Percentiles rank a stretch among this genome's conserved stretches.
Evolutionary conservation across 2,329 filamentous ascomycete species (phyloP).

Genomic region (Nigrograna mackinnonii): DNA sequence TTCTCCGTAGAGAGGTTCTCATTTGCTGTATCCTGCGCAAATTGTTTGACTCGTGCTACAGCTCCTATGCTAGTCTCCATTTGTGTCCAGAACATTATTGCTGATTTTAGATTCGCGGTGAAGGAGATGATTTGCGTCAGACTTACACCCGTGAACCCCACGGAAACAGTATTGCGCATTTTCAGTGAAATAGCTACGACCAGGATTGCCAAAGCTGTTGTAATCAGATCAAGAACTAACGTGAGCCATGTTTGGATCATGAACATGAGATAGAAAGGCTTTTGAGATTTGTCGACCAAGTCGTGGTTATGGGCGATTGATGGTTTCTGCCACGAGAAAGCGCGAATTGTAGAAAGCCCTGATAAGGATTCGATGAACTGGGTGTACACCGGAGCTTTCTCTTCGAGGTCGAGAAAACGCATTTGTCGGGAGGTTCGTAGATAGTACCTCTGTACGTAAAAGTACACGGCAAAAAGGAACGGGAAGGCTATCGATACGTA

Average conservation of each 20-base stretch:
- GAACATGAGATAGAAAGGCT: slow-evolving; percentile 43
- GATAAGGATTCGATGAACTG: slow-evolving; percentile 53
- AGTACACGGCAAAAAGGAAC: slow-evolving; percentile 36
- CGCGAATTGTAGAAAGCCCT: slow-evolving; percentile 52
- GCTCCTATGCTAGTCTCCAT: slow-evolving; percentile 61
- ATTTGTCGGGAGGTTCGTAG: slow-evolving; percentile 48
- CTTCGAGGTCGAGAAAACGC: slow-evolving; percentile 55
- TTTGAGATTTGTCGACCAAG: slow-evolving; percentile 39
- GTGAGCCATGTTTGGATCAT: slow-evolving; percentile 41
- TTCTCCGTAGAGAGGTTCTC: slow-evolving; percentile 38
- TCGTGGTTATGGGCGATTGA: slow-evolving; percentile 3
- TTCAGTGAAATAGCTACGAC: slow-evolving; percentile 33
- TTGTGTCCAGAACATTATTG: slow-evolving; percentile 55
- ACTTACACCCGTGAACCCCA: slow-evolving; percentile 53
- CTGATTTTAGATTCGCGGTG: slow-evolving; percentile 49
- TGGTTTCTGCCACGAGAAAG: slow-evolving; percentile 46
- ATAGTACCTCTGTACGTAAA: slow-evolving; percentile 45
- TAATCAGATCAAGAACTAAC: slow-evolving; percentile 29
- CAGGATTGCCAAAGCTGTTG: slow-evolving; percentile 33
- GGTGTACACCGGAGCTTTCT: slow-evolving; percentile 50
- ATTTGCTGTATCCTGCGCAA: slow-evolving; percentile 44
- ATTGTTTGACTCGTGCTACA: slow-evolving; percentile 54
- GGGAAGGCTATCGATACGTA: slow-evolving; percentile 39
- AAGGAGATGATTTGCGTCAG: slow-evolving; percentile 55
- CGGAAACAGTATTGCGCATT: slow-evolving; percentile 38